Percentiles rank a stretch among this genome's conserved stretches.
These are phyloP conservation scores for Fusarium sp. DNA, from an alignment of 2,329 filamentous ascomycete species.

Conservation along the genomic window DNA sequence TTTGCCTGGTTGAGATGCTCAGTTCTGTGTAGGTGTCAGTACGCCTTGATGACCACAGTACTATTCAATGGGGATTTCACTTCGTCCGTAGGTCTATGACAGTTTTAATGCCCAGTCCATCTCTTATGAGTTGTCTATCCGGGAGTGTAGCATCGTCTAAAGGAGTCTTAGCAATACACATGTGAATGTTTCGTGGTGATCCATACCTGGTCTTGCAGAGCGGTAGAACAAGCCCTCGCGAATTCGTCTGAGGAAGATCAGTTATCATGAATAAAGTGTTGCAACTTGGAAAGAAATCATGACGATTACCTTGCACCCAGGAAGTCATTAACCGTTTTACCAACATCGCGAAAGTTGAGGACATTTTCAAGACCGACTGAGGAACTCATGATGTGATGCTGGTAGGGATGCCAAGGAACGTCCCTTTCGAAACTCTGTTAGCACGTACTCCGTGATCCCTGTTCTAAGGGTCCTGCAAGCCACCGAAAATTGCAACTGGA, in stretches of 20 bases:
- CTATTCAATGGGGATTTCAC: constrained; percentile 53
- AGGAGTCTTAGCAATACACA: constrained; percentile 16
- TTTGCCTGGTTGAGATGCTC: constrained; percentile 75
- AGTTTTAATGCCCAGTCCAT: constrained; percentile 71
- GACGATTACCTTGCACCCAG: constrained; percentile 61
- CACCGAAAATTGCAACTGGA: background rate
- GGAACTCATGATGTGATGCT: constrained; percentile 26
- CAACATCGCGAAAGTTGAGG: constrained; percentile 82
- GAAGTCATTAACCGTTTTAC: constrained; percentile 69
- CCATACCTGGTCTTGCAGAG: constrained; percentile 68
- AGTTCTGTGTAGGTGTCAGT: constrained; percentile 58
- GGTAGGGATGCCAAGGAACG: constrained; percentile 10
- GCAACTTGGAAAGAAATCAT: background rate
- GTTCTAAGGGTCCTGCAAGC: background rate
- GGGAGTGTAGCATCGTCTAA: constrained; percentile 74
- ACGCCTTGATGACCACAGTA: background rate
- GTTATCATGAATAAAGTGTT: background rate
- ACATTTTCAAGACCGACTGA: constrained; percentile 50
- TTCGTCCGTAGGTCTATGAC: constrained; percentile 83
- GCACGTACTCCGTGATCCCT: background rate
- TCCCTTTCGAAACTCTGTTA: background rate
- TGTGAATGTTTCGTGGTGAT: background rate
- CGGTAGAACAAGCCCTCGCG: constrained; percentile 73
- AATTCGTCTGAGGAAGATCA: constrained; percentile 53
- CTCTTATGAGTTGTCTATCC: constrained; percentile 68